Base-by-base conservation (phyloP, 108 stramenopile genomes). In the Parietichytrium sp. region DNA sequence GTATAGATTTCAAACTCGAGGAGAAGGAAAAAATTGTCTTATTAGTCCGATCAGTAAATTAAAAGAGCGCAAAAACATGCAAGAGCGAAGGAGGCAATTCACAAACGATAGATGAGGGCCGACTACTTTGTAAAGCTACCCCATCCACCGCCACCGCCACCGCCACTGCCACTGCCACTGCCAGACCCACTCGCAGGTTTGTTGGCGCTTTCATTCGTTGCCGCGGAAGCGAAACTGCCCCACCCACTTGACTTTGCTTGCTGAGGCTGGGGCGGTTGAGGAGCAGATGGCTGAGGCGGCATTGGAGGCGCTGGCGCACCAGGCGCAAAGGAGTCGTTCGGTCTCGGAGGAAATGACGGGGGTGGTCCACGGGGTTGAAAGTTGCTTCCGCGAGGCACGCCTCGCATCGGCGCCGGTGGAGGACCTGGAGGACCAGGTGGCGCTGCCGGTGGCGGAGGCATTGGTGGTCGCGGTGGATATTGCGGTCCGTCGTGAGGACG, bases 381-480 rank as follows among this genome's bases (percentile, higher is more conserved):
- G n/a, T n/a, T n/a, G n/a, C n/a, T n/a, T n/a, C n/a, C n/a, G 55
- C 45, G 81, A 51, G 23, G 52, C 55, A 16, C 81, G 29, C 27
- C 20, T 77, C 12, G 83, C n/a, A 45, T 55, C 36, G 38, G 27
- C 72, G 8, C 15, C 45, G 51, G 83, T 55, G 7, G 83, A 82
- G 45, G 72, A n/a, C n/a, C n/a, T n/a, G n/a, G n/a, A n/a, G n/a
- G n/a, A n/a, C n/a, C n/a, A n/a, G n/a, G n/a, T 45, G 53, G 81
- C 55, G 25, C 80, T 53, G 3, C 55, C 55, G 81, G 23, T 81
- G 52, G 55, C 54, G 82, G 80, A 83, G 54, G 82, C 31, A 1
- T 27, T 81, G 80, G 54, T 55, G 26, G 80, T 49, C 0, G n/a
- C n/a, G n/a, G n/a, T n/a, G n/a, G n/a, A n/a, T n/a, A n/a, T n/a